Evolutionary conservation across 164 flowering plant species (phyloP), one percentile per base, ranked within the genome.

Genomic region (Vitis amurensis): DNA sequence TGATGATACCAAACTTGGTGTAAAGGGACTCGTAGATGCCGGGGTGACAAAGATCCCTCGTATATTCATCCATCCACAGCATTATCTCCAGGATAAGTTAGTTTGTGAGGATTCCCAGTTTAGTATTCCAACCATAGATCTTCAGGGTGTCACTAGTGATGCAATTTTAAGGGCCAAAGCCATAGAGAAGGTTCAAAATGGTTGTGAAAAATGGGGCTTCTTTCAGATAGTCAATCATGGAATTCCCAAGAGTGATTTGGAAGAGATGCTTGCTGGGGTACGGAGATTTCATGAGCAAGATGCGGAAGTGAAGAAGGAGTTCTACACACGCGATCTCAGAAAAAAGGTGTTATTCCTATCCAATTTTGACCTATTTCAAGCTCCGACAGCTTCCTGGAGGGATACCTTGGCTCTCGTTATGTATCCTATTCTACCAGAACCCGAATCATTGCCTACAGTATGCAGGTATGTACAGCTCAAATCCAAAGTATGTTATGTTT

Each of bases 221-320:
- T 83, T 86, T 19, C 82, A 81, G 66, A 79, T 82, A 61, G 56
- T 81, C 50, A 81, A 81, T 64, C 90, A 84, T 71, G 83, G 86
- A 1, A 72, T 86, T 37, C 78, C 78, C 2, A 1, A 3, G 2
- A 52, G 31, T 2, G 71, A 79, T 2, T 4, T 82, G 78, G 82
- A 79, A 3, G 79, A 67, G 15, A 79, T 80, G 81, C 2, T 73
- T 0, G 69, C 53, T 16, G 86, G 81, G 6, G 64, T 76, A 1
- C 52, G 71, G 0, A 62, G 62, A 51, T 84, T 86, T 55, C 16
- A 69, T 27, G 89, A 80, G 73, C 80, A 65, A 52, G 80, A 76
- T 57, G 14, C 8, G n/a, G 85, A 69, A 55, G 67, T 27, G 44
- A 86, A 84, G 75, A 77, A 73, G 19, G 15, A 50, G 44, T 76